These are phyloP conservation scores for Dunaliella sp. DNA, from an alignment of 139 green algal species.

Conservation along the genomic window DNA sequence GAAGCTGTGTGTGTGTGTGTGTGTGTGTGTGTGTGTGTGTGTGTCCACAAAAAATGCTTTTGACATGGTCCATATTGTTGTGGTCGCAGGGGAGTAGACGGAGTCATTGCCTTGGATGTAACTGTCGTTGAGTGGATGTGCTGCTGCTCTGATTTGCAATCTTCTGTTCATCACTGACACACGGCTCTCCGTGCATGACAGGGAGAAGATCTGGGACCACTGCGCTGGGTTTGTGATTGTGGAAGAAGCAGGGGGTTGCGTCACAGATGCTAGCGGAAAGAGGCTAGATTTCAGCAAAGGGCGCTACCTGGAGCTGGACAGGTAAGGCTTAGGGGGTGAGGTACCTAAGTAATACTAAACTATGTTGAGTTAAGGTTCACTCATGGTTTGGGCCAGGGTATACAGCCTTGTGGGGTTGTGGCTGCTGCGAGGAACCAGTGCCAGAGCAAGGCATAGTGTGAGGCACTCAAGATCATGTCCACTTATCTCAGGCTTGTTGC, in stretches of 20 bases:
- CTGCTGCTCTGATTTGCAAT: too few relatives aligned
- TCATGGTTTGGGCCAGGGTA: background rate
- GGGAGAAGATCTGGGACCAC: conserved; percentile 95
- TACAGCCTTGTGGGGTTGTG: too few relatives aligned
- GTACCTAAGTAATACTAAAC: background rate
- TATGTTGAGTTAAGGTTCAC: background rate
- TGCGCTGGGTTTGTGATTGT: conserved; percentile 77
- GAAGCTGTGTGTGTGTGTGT: too few relatives aligned
- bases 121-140: too few relatives aligned
- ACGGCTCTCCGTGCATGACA: too few relatives aligned
- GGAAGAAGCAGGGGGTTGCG: conserved; percentile 76
- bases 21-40: too few relatives aligned
- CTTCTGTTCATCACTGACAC: too few relatives aligned
- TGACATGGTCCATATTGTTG: too few relatives aligned
- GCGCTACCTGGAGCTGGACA: conserved; percentile 55
- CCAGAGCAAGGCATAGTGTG: background rate
- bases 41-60: too few relatives aligned
- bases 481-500: background rate
- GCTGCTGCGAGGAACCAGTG: too few relatives aligned
- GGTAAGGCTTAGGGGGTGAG: background rate
- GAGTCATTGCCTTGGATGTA: too few relatives aligned
- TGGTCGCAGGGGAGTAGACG: too few relatives aligned
- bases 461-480: background rate
- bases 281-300: conserved; percentile 69
- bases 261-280: conserved; percentile 57